Conservation (phyloP, 2,329 filamentous ascomycete genomes). For the Fusarium nygamai region DNA sequence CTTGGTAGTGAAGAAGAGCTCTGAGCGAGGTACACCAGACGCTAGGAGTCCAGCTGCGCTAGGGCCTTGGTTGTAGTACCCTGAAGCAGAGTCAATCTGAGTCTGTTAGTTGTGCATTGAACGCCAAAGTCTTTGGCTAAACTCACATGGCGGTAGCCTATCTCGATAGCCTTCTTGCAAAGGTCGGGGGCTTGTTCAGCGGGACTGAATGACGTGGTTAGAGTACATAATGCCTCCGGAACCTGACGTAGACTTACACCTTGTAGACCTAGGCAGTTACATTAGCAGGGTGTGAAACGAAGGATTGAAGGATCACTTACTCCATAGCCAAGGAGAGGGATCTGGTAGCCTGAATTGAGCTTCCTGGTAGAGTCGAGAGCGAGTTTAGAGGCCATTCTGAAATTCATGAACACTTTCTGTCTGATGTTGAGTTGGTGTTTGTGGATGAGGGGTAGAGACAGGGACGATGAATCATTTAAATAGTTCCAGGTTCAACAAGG, state of each 20-base stretch:
- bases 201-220: conserved; percentile 39
- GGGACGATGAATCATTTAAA: conserved; percentile 8
- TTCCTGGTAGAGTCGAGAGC: conserved; percentile 59
- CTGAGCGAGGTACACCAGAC: conserved; percentile 54
- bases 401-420: conserved; percentile 18
- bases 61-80: conserved; percentile 61
- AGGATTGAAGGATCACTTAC: conserved; percentile 50
- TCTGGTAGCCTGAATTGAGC: conserved; percentile 64
- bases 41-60: conserved; percentile 57
- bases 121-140: not conserved
- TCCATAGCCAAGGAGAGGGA: conserved; percentile 64
- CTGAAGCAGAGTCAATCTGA: conserved; percentile 64
- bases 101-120: not conserved
- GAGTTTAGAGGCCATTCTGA: conserved; percentile 58
- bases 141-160: conserved; percentile 64
- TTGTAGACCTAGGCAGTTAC: conserved; percentile 58
- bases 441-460: conserved; percentile 15
- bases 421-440: not conserved
- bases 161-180: conserved; percentile 57
- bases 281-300: conserved; percentile 7
- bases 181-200: conserved; percentile 47
- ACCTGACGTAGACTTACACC: conserved; percentile 52
- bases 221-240: not conserved
- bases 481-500: not conserved
- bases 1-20: conserved; percentile 68